A percentile compares a stretch with the other conserved stretches of the same genome.
phyloP scores from a whole-genome alignment of 345 rosid genomes.

The Acer saccharum region DNA sequence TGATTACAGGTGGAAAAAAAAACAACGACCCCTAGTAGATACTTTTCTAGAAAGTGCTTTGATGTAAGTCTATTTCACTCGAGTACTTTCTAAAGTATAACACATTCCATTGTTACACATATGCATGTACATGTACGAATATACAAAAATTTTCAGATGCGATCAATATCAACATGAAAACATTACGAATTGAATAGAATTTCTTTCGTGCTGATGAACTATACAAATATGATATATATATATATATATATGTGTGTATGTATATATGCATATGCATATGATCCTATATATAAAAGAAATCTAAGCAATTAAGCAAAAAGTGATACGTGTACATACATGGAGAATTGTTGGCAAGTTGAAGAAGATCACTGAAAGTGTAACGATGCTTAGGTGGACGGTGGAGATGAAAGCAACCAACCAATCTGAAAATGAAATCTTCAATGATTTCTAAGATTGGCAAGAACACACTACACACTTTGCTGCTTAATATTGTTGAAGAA shows the following conservation, averaged over 20 bases:
- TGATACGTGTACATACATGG: slow-evolving; percentile 30
- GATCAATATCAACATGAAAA: no score
- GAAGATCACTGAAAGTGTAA: slow-evolving; percentile 34
- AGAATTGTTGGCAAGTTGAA: slow-evolving; percentile 35
- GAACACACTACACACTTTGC: slow-evolving; percentile 36
- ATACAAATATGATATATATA: background rate
- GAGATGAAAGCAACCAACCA: slow-evolving; percentile 39
- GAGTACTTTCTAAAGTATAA: no score
- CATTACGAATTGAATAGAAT: no score
- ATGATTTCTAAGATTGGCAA: slow-evolving; percentile 30
- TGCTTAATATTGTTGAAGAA: slow-evolving; percentile 18
- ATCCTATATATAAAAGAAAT: background rate
- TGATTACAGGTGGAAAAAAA: no score
- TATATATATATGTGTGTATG: background rate
- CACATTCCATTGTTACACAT: background rate
- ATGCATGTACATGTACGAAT: background rate
- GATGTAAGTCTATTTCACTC: background rate
- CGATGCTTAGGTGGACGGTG: slow-evolving; percentile 23
- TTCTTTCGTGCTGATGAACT: no score
- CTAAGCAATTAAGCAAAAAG: background rate
- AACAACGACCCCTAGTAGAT: no score
- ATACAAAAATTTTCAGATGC: no score
- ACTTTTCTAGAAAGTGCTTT: background rate
- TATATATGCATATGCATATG: background rate
- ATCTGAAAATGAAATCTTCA: slow-evolving; percentile 27